A percentile compares a stretch with the other conserved stretches of the same genome.
phyloP scores from a whole-genome alignment of 768 basidiomycete species.

The Naganishia randhawae region DNA sequence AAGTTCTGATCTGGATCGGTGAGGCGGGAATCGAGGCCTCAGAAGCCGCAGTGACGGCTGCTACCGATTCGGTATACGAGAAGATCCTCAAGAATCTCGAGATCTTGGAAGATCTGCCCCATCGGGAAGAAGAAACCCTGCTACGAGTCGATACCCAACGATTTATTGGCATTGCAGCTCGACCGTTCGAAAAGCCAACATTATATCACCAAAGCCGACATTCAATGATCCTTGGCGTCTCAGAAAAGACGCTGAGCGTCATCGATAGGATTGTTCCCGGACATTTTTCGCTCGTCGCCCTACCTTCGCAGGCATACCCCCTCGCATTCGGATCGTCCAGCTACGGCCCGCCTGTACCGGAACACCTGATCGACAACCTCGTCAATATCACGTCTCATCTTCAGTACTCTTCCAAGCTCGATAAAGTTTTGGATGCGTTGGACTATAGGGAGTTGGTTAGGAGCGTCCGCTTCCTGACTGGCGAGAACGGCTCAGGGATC shows the following conservation, averaged over 20 bases:
- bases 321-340: conserved; percentile 60
- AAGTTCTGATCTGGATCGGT: conserved; percentile 48
- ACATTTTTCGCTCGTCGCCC: conserved; percentile 24
- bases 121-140: neutral
- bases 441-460: conserved; percentile 63
- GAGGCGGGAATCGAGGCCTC: conserved; percentile 48
- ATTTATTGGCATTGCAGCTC: neutral
- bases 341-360: conserved; percentile 57
- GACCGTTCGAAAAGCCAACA: conserved; percentile 20
- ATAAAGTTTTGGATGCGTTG: conserved; percentile 64
- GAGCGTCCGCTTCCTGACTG: conserved; percentile 77
- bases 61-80: conserved; percentile 23
- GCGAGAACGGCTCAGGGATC: conserved; percentile 71
- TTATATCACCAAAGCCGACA: conserved; percentile 30
- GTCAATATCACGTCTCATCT: conserved; percentile 60
- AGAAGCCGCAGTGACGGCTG: neutral
- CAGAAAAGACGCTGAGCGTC: conserved; percentile 33
- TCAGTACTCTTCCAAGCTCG: conserved; percentile 67
- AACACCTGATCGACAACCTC: conserved; percentile 59
- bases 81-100: conserved; percentile 7
- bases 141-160: neutral
- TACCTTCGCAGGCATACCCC: conserved; percentile 53
- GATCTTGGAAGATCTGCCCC: neutral
- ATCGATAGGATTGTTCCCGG: conserved; percentile 45
- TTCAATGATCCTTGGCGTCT: conserved; percentile 45